Evolutionary conservation across 805 yeast species (phyloP).

Genomic region (Grigorovia humatica): DNA sequence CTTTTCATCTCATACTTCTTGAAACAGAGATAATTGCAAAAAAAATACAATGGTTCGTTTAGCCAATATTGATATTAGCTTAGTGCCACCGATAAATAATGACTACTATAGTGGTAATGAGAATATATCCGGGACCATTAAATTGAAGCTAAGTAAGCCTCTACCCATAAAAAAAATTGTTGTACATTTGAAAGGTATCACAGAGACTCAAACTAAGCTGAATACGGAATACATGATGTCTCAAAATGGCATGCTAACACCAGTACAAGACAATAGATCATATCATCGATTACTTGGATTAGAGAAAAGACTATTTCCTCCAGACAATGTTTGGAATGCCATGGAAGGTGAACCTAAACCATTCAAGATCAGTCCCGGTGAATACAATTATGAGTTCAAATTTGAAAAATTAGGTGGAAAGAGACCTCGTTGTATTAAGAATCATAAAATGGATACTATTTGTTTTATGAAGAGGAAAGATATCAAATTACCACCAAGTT

Average conservation of each 20-base stretch:
- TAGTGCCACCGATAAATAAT: constrained; percentile 22
- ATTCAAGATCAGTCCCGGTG: constrained; percentile 22
- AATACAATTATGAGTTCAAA: constrained; percentile 18
- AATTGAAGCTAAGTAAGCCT: constrained; percentile 16
- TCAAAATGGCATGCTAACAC: constrained; percentile 20
- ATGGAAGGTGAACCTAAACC: constrained; percentile 22
- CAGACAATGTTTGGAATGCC: constrained; percentile 26
- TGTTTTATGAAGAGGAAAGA: constrained; percentile 15
- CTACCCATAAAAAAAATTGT: constrained; percentile 29
- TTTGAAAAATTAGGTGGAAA: constrained; percentile 18
- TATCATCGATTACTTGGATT: constrained; percentile 17
- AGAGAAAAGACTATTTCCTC: constrained; percentile 23
- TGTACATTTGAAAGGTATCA: constrained; percentile 41
- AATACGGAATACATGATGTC: constrained; percentile 14
- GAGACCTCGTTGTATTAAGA: constrained; percentile 19
- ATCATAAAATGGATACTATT: constrained; percentile 14
- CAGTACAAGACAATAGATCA: constrained; percentile 20
- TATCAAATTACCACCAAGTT: constrained; percentile 23
- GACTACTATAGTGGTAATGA: constrained; percentile 24
- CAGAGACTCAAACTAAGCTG: constrained; percentile 20
- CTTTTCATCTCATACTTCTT: no score
- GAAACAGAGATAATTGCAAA: no score
- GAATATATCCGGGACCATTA: constrained; percentile 20
- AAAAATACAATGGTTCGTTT: constrained; percentile 14
- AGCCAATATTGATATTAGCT: constrained; percentile 9